Conservation (phyloP, 768 basidiomycete species). For the Inosperma sp. region DNA sequence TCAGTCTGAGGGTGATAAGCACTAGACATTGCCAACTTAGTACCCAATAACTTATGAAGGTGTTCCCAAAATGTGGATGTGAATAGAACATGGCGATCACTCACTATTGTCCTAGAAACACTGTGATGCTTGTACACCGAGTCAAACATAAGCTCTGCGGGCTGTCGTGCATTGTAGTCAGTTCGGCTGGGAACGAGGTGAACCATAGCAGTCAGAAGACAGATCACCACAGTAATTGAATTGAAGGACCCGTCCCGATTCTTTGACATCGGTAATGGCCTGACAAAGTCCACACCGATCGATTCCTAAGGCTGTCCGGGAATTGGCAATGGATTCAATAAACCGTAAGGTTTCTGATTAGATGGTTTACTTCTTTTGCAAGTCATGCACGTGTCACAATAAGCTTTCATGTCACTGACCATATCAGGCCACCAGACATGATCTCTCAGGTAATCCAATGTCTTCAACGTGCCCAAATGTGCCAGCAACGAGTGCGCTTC, state of each 20-base stretch:
- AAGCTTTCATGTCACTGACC: too few species aligned
- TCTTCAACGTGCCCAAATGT: too few species aligned
- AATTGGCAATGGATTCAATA: not conserved
- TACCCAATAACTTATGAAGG: slow-evolving; percentile 20
- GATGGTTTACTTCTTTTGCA: slow-evolving; percentile 7
- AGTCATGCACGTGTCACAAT: not conserved
- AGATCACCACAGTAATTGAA: slow-evolving; percentile 29
- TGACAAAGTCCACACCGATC: slow-evolving; percentile 33
- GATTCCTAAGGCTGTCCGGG: slow-evolving; percentile 25
- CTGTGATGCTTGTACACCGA: slow-evolving; percentile 24
- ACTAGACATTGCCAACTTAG: slow-evolving; percentile 27
- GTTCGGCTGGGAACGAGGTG: slow-evolving; percentile 17
- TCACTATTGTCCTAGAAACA: slow-evolving; percentile 19
- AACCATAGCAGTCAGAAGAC: slow-evolving; percentile 14
- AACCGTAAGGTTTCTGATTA: not conserved
- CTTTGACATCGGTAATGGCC: slow-evolving; percentile 24
- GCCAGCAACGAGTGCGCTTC: too few species aligned
- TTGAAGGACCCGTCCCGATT: too few species aligned
- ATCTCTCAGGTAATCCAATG: too few species aligned
- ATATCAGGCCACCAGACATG: too few species aligned
- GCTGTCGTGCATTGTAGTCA: slow-evolving; percentile 10
- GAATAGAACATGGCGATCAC: slow-evolving; percentile 28
- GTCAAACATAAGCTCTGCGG: slow-evolving; percentile 12
- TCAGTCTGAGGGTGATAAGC: slow-evolving; percentile 40
- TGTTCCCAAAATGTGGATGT: slow-evolving; percentile 28